Conservation (phyloP, 306 rosid genomes). For the Quillaja saponaria region DNA sequence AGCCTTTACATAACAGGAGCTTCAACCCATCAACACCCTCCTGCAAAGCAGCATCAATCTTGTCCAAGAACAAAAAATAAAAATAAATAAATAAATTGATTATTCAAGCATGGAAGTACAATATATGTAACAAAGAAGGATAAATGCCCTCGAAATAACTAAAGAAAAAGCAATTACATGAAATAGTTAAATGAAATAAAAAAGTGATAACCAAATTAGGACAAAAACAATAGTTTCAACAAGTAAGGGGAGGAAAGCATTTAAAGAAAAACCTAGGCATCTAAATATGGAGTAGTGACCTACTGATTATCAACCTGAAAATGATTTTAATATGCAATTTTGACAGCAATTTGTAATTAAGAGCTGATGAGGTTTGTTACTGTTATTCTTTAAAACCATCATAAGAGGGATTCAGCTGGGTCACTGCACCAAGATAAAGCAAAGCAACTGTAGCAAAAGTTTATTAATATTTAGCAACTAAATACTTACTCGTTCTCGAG, state of each 20-base stretch:
- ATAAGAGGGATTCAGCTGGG: too few relatives aligned
- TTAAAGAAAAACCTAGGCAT: too few relatives aligned
- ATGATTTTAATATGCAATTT: too few relatives aligned
- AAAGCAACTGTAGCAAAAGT: constrained; percentile 2
- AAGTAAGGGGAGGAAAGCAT: not conserved
- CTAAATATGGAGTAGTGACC: too few relatives aligned
- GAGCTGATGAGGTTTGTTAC: too few relatives aligned
- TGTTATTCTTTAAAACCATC: too few relatives aligned
- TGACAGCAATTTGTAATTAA: too few relatives aligned
- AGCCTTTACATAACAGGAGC: constrained; percentile 51
- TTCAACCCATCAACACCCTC: constrained; percentile 63
- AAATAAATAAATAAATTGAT: not conserved
- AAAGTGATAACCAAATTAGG: not conserved
- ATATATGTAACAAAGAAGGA: not conserved
- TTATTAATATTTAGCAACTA: too few relatives aligned
- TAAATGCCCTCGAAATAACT: not conserved
- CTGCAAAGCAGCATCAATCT: constrained; percentile 52
- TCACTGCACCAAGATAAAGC: not conserved
- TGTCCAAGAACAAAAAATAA: constrained; percentile 28
- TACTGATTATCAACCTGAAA: too few relatives aligned
- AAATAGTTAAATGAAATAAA: not conserved
- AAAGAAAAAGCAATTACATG: too few relatives aligned
- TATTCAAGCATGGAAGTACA: not conserved
- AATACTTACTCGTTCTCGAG: constrained; percentile 77
- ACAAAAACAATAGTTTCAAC: too few relatives aligned